phyloP scores from a whole-genome alignment of 345 rosid species.

The Mallotus nudiflorus region DNA sequence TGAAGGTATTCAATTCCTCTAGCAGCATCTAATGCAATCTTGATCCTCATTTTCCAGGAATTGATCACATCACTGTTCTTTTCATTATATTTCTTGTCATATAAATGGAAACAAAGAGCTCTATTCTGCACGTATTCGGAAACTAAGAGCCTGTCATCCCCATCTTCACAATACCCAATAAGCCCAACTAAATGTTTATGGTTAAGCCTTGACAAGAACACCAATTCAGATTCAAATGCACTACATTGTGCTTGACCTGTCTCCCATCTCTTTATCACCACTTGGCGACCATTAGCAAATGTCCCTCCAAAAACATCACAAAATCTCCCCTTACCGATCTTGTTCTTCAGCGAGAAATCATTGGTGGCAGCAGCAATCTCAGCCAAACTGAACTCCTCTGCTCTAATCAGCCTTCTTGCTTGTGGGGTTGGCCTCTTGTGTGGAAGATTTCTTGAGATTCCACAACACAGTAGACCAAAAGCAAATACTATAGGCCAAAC shows the following conservation, averaged over 20 bases:
- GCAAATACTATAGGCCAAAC: slow-evolving; percentile 8
- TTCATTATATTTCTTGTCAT: too few relatives aligned
- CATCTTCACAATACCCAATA: slow-evolving; percentile 79
- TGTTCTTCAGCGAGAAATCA: slow-evolving; percentile 64
- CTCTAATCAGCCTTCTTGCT: slow-evolving; percentile 23
- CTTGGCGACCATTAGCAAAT: slow-evolving; percentile 67
- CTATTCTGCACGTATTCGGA: slow-evolving; percentile 89
- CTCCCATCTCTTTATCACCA: slow-evolving; percentile 81
- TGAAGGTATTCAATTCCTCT: slow-evolving; percentile 87
- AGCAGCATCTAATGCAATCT: slow-evolving; percentile 74
- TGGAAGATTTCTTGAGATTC: background rate
- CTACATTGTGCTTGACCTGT: slow-evolving; percentile 56
- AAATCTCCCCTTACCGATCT: slow-evolving; percentile 74
- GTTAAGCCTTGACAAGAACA: slow-evolving; percentile 76
- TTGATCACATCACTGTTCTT: slow-evolving; percentile 61
- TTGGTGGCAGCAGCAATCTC: slow-evolving; percentile 79
- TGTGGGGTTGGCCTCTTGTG: background rate
- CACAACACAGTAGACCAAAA: background rate
- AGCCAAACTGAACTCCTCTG: slow-evolving; percentile 62
- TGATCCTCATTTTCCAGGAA: slow-evolving; percentile 88
- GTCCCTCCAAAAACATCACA: slow-evolving; percentile 76
- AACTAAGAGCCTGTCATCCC: slow-evolving; percentile 71
- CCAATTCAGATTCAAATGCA: slow-evolving; percentile 72
- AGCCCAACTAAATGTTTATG: slow-evolving; percentile 90
- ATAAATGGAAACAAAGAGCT: slow-evolving; percentile 67